Evolutionary conservation across 176 grass and related monocot genomes (phyloP).

Genomic region (Cenchrus fungigraminus): DNA sequence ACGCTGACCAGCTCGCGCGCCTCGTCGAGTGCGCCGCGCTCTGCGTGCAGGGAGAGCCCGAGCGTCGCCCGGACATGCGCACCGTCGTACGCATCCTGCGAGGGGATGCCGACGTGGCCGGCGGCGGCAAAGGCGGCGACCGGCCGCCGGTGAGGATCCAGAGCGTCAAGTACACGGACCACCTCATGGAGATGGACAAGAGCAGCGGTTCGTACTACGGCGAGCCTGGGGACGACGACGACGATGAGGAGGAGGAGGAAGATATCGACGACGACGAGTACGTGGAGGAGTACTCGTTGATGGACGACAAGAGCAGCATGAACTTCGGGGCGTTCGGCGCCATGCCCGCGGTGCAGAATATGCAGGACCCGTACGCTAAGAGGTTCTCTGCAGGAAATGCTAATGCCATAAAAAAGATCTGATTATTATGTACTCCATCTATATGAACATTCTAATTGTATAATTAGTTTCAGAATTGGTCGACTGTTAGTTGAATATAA

Average conservation of each 20-base stretch:
- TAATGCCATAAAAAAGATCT: conserved; percentile 41
- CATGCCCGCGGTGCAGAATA: conserved; percentile 51
- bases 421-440: neutral
- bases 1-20: conserved; percentile 48
- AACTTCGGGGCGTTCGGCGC: conserved; percentile 62
- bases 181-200: conserved; percentile 59
- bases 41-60: conserved; percentile 54
- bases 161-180: conserved; percentile 64
- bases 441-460: no score
- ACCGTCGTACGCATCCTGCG: conserved; percentile 52
- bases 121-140: neutral
- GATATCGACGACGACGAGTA: neutral
- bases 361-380: conserved; percentile 54
- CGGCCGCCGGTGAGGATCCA: conserved; percentile 32
- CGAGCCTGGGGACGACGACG: neutral
- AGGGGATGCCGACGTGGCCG: neutral
- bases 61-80: conserved; percentile 52
- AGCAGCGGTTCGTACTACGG: conserved; percentile 35
- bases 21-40: conserved; percentile 44
- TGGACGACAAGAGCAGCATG: conserved; percentile 57
- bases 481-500: neutral
- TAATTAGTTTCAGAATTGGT: neutral
- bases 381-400: conserved; percentile 36
- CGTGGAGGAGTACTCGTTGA: conserved; percentile 44
- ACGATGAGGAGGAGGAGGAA: neutral